phyloP scores from a whole-genome alignment of 441 rosid genomes.

The Populus hybrid region DNA sequence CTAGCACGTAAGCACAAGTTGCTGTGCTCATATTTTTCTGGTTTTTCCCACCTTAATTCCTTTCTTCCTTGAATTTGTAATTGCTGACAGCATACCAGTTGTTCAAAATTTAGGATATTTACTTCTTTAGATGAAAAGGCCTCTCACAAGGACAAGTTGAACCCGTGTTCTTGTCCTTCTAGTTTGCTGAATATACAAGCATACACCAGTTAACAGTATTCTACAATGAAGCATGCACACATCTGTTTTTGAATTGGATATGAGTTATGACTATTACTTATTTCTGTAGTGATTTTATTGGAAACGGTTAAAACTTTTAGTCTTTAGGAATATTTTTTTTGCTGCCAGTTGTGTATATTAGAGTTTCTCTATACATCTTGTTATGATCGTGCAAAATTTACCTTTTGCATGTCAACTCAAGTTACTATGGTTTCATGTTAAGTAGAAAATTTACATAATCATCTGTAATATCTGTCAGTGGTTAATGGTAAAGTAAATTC shows the following conservation, averaged over 20 bases:
- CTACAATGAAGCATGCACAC: not conserved
- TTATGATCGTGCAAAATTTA: not conserved
- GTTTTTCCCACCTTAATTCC: not conserved
- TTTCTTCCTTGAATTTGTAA: slow-evolving; percentile 2
- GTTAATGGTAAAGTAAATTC: not conserved
- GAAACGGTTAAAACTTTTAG: not conserved
- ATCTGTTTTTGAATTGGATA: not conserved
- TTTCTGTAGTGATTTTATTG: not conserved
- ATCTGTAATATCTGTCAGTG: not conserved
- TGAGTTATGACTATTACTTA: not conserved
- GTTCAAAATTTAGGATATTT: not conserved
- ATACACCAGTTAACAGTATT: not conserved
- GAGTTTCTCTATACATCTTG: not conserved
- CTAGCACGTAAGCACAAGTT: slow-evolving; percentile 64
- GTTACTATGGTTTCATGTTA: not conserved
- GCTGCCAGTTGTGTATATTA: not conserved
- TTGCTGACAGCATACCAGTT: not conserved
- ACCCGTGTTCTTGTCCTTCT: not conserved
- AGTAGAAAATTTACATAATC: not conserved
- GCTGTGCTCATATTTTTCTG: not conserved
- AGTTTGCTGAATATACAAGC: not conserved
- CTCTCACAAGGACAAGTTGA: not conserved
- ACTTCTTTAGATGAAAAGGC: not conserved
- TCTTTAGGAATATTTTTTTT: not conserved
- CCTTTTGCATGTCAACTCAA: not conserved